Evolutionary conservation across 2,329 filamentous ascomycete species (phyloP).

Genomic region (Malbranchea cinnamomea): DNA sequence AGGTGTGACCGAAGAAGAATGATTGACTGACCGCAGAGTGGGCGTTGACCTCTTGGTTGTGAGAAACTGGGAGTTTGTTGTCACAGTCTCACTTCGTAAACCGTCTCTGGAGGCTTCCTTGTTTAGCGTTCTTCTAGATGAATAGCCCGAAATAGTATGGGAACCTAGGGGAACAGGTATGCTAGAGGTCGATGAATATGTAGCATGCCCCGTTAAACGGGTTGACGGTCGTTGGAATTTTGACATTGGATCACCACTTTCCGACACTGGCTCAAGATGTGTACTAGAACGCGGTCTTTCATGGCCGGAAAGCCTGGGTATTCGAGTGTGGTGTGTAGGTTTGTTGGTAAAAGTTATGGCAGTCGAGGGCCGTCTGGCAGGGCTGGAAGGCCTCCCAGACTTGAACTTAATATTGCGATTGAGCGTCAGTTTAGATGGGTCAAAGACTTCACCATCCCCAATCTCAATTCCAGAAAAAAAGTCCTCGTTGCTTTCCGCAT

Average conservation of each 20-base stretch:
- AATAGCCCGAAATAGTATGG: slow-evolving; percentile 42
- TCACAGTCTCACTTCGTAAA: slow-evolving; percentile 32
- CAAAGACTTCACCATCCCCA: slow-evolving; percentile 67
- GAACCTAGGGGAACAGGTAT: slow-evolving; percentile 47
- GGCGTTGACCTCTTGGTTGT: slow-evolving; percentile 48
- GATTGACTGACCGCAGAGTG: slow-evolving; percentile 33
- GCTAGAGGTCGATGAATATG: slow-evolving; percentile 53
- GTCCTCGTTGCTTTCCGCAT: slow-evolving; percentile 42
- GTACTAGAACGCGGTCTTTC: slow-evolving; percentile 59
- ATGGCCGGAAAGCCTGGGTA: slow-evolving; percentile 61
- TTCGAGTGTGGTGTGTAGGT: slow-evolving; percentile 47
- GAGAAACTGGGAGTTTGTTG: slow-evolving; percentile 39
- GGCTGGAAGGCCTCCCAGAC: slow-evolving; percentile 51
- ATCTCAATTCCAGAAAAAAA: slow-evolving; percentile 79
- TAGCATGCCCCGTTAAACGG: slow-evolving; percentile 48
- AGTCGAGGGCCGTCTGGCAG: slow-evolving; percentile 56
- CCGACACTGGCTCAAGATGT: slow-evolving; percentile 74
- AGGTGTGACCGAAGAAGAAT: slow-evolving; percentile 17
- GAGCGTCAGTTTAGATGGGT: slow-evolving; percentile 63
- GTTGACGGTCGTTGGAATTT: slow-evolving; percentile 51
- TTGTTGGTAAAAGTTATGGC: slow-evolving; percentile 88
- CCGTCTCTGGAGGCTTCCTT: slow-evolving; percentile 23
- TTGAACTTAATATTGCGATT: slow-evolving; percentile 90
- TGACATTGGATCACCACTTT: slow-evolving; percentile 61
- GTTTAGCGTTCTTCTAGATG: too few species aligned